Evolutionary conservation across 2,329 filamentous ascomycete genomes (phyloP), one percentile per base, ranked within the genome.

Genomic region (Arthrobotrys musiformis): DNA sequence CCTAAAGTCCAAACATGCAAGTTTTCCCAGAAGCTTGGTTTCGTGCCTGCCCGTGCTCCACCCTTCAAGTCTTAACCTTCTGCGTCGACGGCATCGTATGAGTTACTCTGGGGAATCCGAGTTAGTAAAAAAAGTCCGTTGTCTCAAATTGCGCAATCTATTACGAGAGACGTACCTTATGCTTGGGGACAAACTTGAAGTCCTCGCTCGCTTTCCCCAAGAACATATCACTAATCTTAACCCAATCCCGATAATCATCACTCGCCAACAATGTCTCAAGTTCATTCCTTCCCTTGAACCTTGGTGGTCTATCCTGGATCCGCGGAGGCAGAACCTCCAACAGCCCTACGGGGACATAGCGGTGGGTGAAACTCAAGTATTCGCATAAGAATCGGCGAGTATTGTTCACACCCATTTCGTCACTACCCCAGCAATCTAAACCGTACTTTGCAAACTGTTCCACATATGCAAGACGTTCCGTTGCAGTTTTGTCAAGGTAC

Each of bases 151-250:
- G 19, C 66, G 52, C 54, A 33, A 50, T 42, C 33, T 22, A 50
- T 19, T 35, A 19, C 4, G 24, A 30, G 46, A 33, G 96, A 54
- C 93, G 95, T 73, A 81, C 80, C 86, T 97, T 98, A 86, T 99
- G 95, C 87, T 99, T 99, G 2, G 95, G 95, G 85, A 94, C 90
- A 85, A 98, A 99, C 80, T 91, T 90, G 87, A 98, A 99, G 81
- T 92, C 91, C 42, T 92, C 90, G 80, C 97, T 93, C 5, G 93
- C 92, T 52, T 93, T 93, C 6, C 95, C 95, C 17, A 99, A 87
- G 86, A 96, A 99, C 93, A 99, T 98, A 83, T 99, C 95, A 83
- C 94, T 96, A 81, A 99, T 96, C 86, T 97, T 98, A 83, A 99
- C 93, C 95, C 95, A 99, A 84, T 99, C 95, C 85, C 91, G 92